Conservation (phyloP, 768 basidiomycete genomes). For the Pisolithus orientalis region DNA sequence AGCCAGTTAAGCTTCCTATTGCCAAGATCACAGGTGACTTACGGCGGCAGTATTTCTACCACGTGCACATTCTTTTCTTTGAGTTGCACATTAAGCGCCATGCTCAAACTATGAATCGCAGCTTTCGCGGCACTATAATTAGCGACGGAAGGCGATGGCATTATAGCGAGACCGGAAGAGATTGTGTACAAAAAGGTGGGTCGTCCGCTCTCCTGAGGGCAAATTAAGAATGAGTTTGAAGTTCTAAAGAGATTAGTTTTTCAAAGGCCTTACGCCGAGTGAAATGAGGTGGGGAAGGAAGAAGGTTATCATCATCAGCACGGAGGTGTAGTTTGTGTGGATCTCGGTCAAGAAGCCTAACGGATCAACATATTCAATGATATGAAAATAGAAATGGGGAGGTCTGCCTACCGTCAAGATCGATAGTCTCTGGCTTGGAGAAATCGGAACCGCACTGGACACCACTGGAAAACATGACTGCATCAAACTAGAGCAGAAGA, state of each 20-base stretch:
- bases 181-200: slow-evolving; percentile 46
- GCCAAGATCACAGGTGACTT: slow-evolving; percentile 14
- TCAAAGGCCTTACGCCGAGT: slow-evolving; percentile 35
- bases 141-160: slow-evolving; percentile 35
- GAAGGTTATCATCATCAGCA: slow-evolving; percentile 41
- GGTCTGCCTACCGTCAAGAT: slow-evolving; percentile 33
- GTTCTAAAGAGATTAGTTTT: slow-evolving; percentile 16
- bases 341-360: slow-evolving; percentile 33
- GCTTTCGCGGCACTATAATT: slow-evolving; percentile 57
- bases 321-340: slow-evolving; percentile 48
- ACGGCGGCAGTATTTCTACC: slow-evolving; percentile 56
- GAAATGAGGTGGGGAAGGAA: slow-evolving; percentile 51
- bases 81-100: slow-evolving; percentile 43
- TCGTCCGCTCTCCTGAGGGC: slow-evolving; percentile 9
- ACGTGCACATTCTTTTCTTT: slow-evolving; percentile 45
- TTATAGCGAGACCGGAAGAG: slow-evolving; percentile 46
- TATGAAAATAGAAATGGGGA: neutral
- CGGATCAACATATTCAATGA: neutral
- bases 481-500: slow-evolving; percentile 42
- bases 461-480: slow-evolving; percentile 47
- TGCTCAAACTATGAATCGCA: slow-evolving; percentile 46
- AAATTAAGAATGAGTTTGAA: slow-evolving; percentile 4
- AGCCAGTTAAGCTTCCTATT: neutral
- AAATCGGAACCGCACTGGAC: slow-evolving; percentile 47
- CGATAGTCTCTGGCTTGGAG: slow-evolving; percentile 33